Conservation (phyloP, 2,329 filamentous ascomycete species). For the Claviceps fusiformis region DNA sequence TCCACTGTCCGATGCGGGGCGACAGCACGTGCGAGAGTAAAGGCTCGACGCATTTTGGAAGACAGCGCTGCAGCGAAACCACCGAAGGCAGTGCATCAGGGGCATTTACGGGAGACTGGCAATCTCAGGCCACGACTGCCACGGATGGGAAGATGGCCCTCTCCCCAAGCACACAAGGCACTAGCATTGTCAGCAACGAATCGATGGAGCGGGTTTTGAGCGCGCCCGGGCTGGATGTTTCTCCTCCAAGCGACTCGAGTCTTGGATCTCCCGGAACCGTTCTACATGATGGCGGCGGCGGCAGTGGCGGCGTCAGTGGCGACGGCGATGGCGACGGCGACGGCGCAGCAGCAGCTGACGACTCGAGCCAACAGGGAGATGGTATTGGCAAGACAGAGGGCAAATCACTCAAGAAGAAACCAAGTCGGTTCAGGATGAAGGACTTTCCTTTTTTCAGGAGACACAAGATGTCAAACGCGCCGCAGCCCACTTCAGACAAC, state of each 20-base stretch:
- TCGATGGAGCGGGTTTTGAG: conserved; percentile 37
- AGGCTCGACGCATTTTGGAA: conserved; percentile 25
- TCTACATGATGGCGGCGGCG: conserved; percentile 10
- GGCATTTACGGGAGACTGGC: conserved; percentile 43
- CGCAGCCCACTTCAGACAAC: conserved; percentile 20
- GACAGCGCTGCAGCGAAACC: conserved; percentile 46
- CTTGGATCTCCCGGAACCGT: conserved; percentile 14
- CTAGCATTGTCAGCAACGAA: conserved; percentile 49
- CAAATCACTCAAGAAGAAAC: conserved; percentile 44
- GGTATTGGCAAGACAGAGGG: conserved; percentile 33
- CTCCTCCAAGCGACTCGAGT: conserved; percentile 20
- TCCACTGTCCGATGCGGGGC: conserved; percentile 21
- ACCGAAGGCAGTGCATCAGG: conserved; percentile 46
- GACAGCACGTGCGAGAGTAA: conserved; percentile 22
- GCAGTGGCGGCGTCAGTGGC: no score
- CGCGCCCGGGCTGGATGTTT: conserved; percentile 26
- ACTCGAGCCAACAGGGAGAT: conserved; percentile 23
- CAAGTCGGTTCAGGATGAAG: conserved; percentile 51
- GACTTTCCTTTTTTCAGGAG: conserved; percentile 42
- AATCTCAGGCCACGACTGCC: conserved; percentile 48
- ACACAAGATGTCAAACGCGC: conserved; percentile 29
- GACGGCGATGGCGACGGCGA: background rate
- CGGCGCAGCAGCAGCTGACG: conserved; percentile 13
- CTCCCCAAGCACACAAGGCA: conserved; percentile 52
- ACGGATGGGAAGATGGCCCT: conserved; percentile 51